phyloP scores from a whole-genome alignment of 2,329 filamentous ascomycete species.

The Sclerotinia glacialis region DNA sequence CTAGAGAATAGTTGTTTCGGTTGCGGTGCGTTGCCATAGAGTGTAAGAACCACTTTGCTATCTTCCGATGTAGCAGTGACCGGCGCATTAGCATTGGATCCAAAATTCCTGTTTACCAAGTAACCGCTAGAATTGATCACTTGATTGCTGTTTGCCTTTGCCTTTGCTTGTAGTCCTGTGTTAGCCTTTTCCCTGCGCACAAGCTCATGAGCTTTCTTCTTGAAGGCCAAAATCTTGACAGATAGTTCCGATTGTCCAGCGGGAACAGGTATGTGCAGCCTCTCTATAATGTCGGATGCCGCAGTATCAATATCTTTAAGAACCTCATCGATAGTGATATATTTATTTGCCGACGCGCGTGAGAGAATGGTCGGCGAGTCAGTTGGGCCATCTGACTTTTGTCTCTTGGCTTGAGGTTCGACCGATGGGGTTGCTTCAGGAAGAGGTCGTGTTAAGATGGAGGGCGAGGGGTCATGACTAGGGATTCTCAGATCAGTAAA shows the following conservation, averaged over 20 bases:
- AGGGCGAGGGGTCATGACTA: conserved; percentile 55
- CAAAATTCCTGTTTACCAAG: conserved; percentile 26
- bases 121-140: conserved; percentile 21
- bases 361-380: conserved; percentile 45
- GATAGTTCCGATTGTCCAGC: conserved; percentile 31
- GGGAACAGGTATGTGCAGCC: conserved; percentile 41
- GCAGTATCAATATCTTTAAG: conserved; percentile 55
- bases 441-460: conserved; percentile 55
- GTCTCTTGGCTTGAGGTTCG: conserved; percentile 59
- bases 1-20: conserved; percentile 84
- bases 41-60: conserved; percentile 64
- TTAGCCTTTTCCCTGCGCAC: conserved; percentile 60
- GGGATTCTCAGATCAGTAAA: conserved; percentile 31
- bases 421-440: conserved; percentile 45
- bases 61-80: conserved; percentile 44
- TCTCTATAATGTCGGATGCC: conserved; percentile 49
- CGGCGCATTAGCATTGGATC: conserved; percentile 30
- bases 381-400: conserved; percentile 51
- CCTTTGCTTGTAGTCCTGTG: conserved; percentile 42
- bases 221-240: conserved; percentile 47
- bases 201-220: conserved; percentile 59
- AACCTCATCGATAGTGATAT: conserved; percentile 63
- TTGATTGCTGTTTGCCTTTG: conserved; percentile 38
- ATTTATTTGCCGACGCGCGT: conserved; percentile 45
- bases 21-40: conserved; percentile 71